Evolutionary conservation across 345 rosid genomes (phyloP), one percentile per base, ranked within the genome.

Genomic region (Theobroma cacao): DNA sequence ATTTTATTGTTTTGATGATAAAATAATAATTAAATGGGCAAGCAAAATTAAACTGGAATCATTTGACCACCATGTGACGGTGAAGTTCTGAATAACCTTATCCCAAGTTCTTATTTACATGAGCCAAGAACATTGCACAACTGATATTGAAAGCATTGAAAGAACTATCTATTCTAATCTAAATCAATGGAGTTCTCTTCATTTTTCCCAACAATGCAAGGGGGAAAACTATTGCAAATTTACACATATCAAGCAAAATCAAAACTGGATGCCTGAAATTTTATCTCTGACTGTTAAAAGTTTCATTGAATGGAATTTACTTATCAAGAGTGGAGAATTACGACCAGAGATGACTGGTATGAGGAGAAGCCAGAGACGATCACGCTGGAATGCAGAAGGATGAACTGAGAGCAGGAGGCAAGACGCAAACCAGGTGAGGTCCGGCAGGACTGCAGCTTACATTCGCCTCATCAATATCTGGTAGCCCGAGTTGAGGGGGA

Each of bases 371-470:
- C 12, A 53, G n/a, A 64, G 73, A 20, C 24, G 28, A 75, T 87
- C 82, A 86, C 14, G 89, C 88, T 40, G 98, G 91, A 31, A 94
- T 76, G 82, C 97, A 96, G 83, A 80, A 94, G 14, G 99, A 89
- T 76, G 97, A 93, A 87, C 98, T 89, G 64, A 91, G 90, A 64
- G 88, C 78, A 48, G 98, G 98, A 74, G 99, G 98, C 92, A 92
- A 84, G 76, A 96, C 91, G 20, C 98, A 89, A 9, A 96, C 88
- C 66, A 96, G 88, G 85, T 96, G 98, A 18, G 99, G 98, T 31
- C 94, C 95, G 0, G 97, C 90, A 31, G 92, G 97, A 84, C 87
- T 91, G 88, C 93, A 89, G 72, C 99, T 95, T 82, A 93, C 89
- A 78, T 88, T 88, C 66, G 91, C 91, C 78, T 92, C 92, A 18